Conservation (phyloP, 257 asterid species). For the Solanum verrucosum region DNA sequence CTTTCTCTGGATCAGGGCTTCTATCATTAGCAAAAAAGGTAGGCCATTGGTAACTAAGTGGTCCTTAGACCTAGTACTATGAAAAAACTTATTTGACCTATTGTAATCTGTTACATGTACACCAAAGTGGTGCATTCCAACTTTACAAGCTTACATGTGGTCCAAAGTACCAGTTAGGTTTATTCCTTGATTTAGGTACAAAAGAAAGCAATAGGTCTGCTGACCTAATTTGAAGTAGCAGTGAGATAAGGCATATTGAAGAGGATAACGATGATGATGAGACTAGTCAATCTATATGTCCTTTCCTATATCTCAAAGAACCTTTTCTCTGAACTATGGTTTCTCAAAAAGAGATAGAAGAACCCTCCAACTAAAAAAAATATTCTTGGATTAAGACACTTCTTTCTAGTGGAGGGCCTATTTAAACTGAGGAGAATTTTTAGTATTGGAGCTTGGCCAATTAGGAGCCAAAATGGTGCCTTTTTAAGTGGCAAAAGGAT, state of each 20-base stretch:
- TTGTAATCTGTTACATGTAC: not conserved
- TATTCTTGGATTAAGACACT: not conserved
- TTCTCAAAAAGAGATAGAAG: slow-evolving; percentile 8
- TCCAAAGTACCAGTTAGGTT: not conserved
- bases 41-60: not conserved
- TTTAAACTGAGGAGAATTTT: not conserved
- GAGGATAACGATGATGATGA: slow-evolving; percentile 8
- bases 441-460: not conserved
- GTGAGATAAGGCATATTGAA: slow-evolving; percentile 1
- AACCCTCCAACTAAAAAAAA: slow-evolving; percentile 13
- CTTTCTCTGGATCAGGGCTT: not conserved
- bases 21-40: not conserved
- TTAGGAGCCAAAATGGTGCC: not conserved
- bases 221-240: not conserved
- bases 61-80: not conserved
- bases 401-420: not conserved
- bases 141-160: not conserved
- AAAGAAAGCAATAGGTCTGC: not conserved
- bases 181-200: slow-evolving; percentile 3
- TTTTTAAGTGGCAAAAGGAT: slow-evolving; percentile 5
- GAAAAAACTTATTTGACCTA: not conserved
- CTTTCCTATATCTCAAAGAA: not conserved
- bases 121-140: not conserved
- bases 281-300: not conserved
- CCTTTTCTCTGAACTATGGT: slow-evolving; percentile 6